These are phyloP conservation scores for Biancaea sappan DNA, from an alignment of 306 rosid species.

Conservation along the genomic window DNA sequence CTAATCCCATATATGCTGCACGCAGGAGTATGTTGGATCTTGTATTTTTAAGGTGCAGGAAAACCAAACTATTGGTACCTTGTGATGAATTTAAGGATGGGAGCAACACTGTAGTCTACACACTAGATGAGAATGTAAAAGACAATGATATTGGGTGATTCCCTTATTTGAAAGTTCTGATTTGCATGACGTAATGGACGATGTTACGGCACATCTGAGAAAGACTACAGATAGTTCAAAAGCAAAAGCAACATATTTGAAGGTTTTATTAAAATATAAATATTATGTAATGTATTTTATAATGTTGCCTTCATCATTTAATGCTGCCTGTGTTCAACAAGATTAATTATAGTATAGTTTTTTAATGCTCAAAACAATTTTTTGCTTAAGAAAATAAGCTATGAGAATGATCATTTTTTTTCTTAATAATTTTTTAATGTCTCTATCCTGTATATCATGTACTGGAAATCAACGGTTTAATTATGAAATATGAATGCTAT, in stretches of 20 bases:
- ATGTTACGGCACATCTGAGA: neutral
- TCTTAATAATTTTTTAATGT: neutral
- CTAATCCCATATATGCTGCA: constrained; percentile 49
- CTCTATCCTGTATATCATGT: neutral
- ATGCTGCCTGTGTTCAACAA: neutral
- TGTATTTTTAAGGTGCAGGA: constrained; percentile 55
- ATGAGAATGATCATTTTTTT: constrained; percentile 5
- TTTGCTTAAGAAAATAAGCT: constrained; percentile 13
- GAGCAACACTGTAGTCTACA: constrained; percentile 27
- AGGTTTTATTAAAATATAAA: too few species aligned
- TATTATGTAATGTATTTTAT: too few species aligned
- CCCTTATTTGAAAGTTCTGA: constrained; percentile 52
- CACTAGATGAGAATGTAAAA: constrained; percentile 35
- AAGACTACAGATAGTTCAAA: neutral
- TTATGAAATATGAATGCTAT: neutral
- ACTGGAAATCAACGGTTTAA: neutral
- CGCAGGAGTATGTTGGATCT: constrained; percentile 72
- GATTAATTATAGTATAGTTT: neutral
- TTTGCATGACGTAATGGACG: too few species aligned
- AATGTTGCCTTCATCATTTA: neutral
- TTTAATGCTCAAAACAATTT: constrained; percentile 3
- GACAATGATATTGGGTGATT: constrained; percentile 65
- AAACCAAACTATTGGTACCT: constrained; percentile 45
- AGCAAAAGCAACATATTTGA: neutral
- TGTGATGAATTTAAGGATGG: constrained; percentile 32